These are phyloP conservation scores for Aspergillus coremiiformis DNA, from an alignment of 495 filamentous ascomycete genomes.

Conservation along the genomic window DNA sequence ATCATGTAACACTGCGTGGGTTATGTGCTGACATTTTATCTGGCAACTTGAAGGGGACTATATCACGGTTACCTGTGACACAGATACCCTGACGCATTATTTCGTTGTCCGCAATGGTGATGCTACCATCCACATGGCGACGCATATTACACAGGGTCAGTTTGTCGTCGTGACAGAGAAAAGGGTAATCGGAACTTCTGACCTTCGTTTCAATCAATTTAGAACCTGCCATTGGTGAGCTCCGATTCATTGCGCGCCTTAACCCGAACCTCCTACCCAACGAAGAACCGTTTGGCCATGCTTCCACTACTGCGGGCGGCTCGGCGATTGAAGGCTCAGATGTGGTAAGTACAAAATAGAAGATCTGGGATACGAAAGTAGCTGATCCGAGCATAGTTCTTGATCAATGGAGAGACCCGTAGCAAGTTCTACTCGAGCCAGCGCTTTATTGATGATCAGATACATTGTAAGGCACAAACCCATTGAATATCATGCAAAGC, in stretches of 20 bases:
- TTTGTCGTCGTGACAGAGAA: neutral
- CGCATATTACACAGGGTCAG: conserved; percentile 47
- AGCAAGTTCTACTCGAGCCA: conserved; percentile 64
- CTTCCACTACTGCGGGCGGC: conserved; percentile 45
- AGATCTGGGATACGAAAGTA: neutral
- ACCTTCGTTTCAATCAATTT: neutral
- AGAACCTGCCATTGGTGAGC: conserved; percentile 54
- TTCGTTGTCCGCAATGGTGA: conserved; percentile 53
- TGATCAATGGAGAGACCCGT: conserved; percentile 54
- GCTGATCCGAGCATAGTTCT: conserved; percentile 23
- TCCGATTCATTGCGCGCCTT: conserved; percentile 58
- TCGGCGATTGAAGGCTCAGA: conserved; percentile 54
- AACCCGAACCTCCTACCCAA: conserved; percentile 47
- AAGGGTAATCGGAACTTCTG: neutral
- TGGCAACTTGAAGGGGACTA: conserved; percentile 41
- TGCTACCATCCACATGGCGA: conserved; percentile 55
- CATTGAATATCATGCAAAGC: neutral
- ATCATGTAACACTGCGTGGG: conserved; percentile 22
- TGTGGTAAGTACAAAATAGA: conserved; percentile 29
- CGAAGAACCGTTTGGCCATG: conserved; percentile 40
- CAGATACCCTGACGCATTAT: conserved; percentile 55
- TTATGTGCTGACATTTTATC: neutral
- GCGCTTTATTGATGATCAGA: conserved; percentile 59
- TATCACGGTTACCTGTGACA: conserved; percentile 55
- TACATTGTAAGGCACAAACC: conserved; percentile 38